Evolutionary conservation across 2,329 filamentous ascomycete species (phyloP).

Genomic region (Xylariomycetidae sp.): DNA sequence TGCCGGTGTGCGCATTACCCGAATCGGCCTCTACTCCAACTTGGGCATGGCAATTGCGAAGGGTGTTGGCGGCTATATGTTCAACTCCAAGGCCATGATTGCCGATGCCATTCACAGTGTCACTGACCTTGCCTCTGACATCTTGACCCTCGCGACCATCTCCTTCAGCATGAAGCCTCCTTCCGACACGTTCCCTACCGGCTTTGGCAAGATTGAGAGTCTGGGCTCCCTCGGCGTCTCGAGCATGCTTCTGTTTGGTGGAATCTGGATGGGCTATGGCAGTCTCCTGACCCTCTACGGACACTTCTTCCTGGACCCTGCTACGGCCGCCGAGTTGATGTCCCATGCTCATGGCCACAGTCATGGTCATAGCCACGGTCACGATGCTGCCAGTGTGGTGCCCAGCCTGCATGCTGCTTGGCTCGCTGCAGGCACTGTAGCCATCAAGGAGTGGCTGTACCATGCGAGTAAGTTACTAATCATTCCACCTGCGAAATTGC

Average conservation of each 20-base stretch:
- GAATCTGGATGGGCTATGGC: slow-evolving; percentile 85
- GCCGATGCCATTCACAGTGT: slow-evolving; percentile 95
- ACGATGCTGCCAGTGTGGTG: slow-evolving; percentile 56
- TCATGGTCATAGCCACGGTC: slow-evolving; percentile 59
- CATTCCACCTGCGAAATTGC: not conserved
- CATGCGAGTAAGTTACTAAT: slow-evolving; percentile 71
- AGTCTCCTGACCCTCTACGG: slow-evolving; percentile 64
- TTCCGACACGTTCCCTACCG: slow-evolving; percentile 75
- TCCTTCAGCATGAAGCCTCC: slow-evolving; percentile 87
- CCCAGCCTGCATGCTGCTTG: slow-evolving; percentile 93
- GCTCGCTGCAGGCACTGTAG: slow-evolving; percentile 83
- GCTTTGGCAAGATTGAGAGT: slow-evolving; percentile 97
- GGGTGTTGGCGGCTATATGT: slow-evolving; percentile 84
- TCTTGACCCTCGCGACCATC: slow-evolving; percentile 89
- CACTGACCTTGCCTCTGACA: slow-evolving; percentile 89
- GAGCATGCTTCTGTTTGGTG: slow-evolving; percentile 80
- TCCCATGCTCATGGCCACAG: slow-evolving; percentile 55
- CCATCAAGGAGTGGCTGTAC: slow-evolving; percentile 96
- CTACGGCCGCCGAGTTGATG: slow-evolving; percentile 45
- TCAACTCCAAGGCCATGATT: slow-evolving; percentile 89
- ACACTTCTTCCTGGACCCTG: slow-evolving; percentile 63
- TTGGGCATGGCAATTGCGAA: slow-evolving; percentile 91
- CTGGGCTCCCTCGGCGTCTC: slow-evolving; percentile 90
- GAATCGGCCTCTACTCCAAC: slow-evolving; percentile 83
- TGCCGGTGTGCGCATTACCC: slow-evolving; percentile 87